Base-by-base conservation (phyloP, 257 asterid species). In the Handroanthus guayacan region DNA sequence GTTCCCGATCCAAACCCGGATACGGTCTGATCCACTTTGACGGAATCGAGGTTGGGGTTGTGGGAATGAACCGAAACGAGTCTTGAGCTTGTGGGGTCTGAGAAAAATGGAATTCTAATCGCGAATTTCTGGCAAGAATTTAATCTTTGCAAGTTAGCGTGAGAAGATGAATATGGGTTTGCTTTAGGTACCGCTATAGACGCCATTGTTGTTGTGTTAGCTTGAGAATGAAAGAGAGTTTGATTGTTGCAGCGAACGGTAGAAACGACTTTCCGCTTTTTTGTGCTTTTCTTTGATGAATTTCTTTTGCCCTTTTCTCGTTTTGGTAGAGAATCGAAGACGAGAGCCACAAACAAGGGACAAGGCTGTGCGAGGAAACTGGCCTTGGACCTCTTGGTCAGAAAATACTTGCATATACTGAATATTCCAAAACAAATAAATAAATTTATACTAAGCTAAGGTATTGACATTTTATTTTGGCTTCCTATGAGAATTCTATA, bases 21-120 rank as follows among this genome's bases (percentile, higher is more conserved):
- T 36, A 41, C 75, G 64, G 60, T 50, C 50, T 78, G 82, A 84
- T 74, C 93, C 87, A 81, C 67, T 47, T 83, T 71, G 82, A 85
- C 51, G 48, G 91, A 86, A 82, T 85, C 96, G 77, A 86, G 74
- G 76, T 85, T 77, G 77, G 93, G 90, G 54, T 83, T 87, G 45
- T 85, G 83, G 76, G 86, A 82, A 75, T 84, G 82, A 69, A 82
- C 69, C n/a, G 84, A 83, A 84, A 83, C 81, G 74, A 86, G 87
- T 62, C 86, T 79, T 20, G 77, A 72, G 79, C 80, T 58, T 45
- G 67, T 72, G 10, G 81, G 75, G 52, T 78, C 86, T 6, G 82
- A 65, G 54, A 74, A 72, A 82, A 84, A 82, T 6, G 84, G 89
- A 67, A 84, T 2, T 64, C 81, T 90, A 20, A 80, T 8, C 31